Base-by-base conservation (phyloP, 2,329 filamentous ascomycete species). In the Pseudogymnoascus sp. region DNA sequence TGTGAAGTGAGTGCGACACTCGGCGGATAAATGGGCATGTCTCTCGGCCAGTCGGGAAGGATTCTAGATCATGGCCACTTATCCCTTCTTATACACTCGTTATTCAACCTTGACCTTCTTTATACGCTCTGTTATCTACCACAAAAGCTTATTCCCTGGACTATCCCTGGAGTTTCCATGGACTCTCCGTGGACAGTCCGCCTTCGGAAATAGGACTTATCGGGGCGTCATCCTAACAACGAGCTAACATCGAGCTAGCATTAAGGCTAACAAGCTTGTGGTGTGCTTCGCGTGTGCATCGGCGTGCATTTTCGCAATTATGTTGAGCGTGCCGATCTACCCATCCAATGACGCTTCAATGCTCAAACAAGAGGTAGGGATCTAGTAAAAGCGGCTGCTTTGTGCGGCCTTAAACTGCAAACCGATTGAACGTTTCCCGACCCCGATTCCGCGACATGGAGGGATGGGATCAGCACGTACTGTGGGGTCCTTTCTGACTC, bases 201-300 rank as follows among this genome's bases (percentile, higher is more conserved):
- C 42, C 46, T 17, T 33, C 46, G 46, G 46, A 56, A 56, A 56
- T 56, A 56, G 46, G 46, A 56, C 46, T 56, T 56, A 56, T 31
- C 46, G 46, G 26, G 46, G 46, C 46, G 46, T 7, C 46, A 17
- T 17, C 26, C 15, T 17, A 31, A 17, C 9, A 19, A 6, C 9
- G n/a, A 31, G 26, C 46, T 56, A 53, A 2, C 23, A 53, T 31
- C 23, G 46, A 31, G 46, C 46, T 53, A 56, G 17, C 46, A 53
- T 53, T 17, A 31, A 53, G 15, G 23, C 44, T 53, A 31, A 29
- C 23, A 33, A 1, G n/a, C n/a, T 10, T 56, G 23, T 33, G 26
- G 26, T 33, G 26, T 56, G 46, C 46, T 56, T 31, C 26, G 17
- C 7, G n/a, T 33, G 46, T 56, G 46, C 46, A 56, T 31, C 46